Evolutionary conservation across 192 early-diverging fungal species (phyloP).

Genomic region (Dispira simplex): DNA sequence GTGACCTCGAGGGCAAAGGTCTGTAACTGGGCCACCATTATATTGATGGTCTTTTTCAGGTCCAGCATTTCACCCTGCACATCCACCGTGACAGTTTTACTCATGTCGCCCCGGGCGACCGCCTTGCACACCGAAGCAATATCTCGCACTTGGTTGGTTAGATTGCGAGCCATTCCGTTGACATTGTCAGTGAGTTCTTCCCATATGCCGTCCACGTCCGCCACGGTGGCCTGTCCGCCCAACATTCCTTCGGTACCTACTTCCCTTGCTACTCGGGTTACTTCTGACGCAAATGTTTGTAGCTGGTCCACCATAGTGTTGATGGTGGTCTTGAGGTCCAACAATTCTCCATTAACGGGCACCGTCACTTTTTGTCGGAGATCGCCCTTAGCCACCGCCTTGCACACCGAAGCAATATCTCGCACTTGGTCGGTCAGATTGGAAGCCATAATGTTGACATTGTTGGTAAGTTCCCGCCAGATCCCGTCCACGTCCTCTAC

Average conservation of each 20-base stretch:
- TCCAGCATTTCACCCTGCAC: conserved; percentile 52
- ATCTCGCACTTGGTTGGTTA: conserved; percentile 11
- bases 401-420: conserved; percentile 4
- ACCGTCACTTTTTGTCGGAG: background rate
- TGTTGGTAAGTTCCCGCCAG: conserved; percentile 7
- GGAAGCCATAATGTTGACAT: conserved; percentile 8
- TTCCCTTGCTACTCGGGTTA: conserved; percentile 1
- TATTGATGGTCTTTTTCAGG: conserved; percentile 56
- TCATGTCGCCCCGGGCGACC: conserved; percentile 7
- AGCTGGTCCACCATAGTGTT: conserved; percentile 8
- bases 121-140: conserved; percentile 9
- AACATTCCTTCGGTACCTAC: conserved; percentile 1
- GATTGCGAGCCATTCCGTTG: conserved; percentile 10
- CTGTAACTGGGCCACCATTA: conserved; percentile 47
- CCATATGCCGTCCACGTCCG: conserved; percentile 4
- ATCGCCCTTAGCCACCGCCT: conserved; percentile 9
- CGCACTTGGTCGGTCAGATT: conserved; percentile 10
- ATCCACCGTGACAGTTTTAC: conserved; percentile 31
- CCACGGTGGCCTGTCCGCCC: conserved; percentile 6
- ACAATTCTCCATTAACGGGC: background rate
- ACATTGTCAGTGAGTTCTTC: conserved; percentile 4
- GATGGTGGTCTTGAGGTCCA: conserved; percentile 6
- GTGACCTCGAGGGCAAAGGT: conserved; percentile 49
- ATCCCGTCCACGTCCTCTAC: conserved; percentile 8
- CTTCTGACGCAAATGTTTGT: background rate